A percentile compares a stretch with the other conserved stretches of the same genome.
phyloP scores from a whole-genome alignment of 441 rosid genomes.

The Euphorbia schlechtendalii region DNA sequence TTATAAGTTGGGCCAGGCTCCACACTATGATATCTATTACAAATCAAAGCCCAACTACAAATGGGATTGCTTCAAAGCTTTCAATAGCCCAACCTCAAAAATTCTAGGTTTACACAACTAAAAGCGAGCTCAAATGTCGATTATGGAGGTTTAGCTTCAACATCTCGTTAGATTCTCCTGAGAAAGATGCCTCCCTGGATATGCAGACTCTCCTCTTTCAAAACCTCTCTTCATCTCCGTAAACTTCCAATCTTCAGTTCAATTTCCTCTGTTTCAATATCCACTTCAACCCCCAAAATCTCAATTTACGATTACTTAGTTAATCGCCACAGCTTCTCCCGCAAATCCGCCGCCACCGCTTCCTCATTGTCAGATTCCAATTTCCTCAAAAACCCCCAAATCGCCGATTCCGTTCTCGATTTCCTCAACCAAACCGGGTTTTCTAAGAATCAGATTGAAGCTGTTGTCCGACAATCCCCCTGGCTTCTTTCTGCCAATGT shows the following conservation, averaged over 20 bases:
- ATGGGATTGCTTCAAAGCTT: too few species aligned
- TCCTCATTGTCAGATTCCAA: conserved; percentile 5
- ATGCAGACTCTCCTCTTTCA: conserved; percentile 1
- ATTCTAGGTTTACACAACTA: too few species aligned
- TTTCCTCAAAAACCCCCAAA: conserved; percentile 14
- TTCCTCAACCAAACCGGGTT: conserved; percentile 33
- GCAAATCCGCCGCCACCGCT: conserved; percentile 20
- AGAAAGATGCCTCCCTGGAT: not conserved
- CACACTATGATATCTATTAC: too few species aligned
- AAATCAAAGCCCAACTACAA: too few species aligned
- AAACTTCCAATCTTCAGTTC: conserved; percentile 12
- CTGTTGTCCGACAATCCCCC: conserved; percentile 19
- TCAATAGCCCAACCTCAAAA: too few species aligned
- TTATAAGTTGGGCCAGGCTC: too few species aligned
- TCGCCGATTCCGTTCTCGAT: conserved; percentile 20
- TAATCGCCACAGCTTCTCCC: conserved; percentile 26
- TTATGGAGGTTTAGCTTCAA: not conserved
- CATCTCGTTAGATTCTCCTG: not conserved
- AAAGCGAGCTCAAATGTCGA: not conserved
- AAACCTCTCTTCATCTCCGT: conserved; percentile 4
- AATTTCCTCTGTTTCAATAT: conserved; percentile 15
- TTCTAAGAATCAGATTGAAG: conserved; percentile 23
- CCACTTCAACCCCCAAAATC: conserved; percentile 15
- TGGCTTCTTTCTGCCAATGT: conserved; percentile 18
- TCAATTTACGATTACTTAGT: conserved; percentile 25